phyloP scores from a whole-genome alignment of 192 early-diverging fungal genomes.

The Coemansia sp. region DNA sequence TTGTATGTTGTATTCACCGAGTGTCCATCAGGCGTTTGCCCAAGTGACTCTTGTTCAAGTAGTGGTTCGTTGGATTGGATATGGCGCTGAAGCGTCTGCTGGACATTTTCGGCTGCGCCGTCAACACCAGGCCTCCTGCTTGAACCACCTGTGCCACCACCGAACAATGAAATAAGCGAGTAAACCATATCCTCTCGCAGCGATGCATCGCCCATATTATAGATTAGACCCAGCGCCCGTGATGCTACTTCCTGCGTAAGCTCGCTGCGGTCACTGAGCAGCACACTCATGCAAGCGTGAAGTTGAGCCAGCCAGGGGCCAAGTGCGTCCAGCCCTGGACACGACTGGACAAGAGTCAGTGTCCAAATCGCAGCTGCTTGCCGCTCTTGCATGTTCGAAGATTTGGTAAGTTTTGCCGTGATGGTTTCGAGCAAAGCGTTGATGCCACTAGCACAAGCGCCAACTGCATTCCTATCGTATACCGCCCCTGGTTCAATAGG shows the following conservation, averaged over 20 bases:
- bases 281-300: constrained; percentile 72
- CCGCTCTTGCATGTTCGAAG: constrained; percentile 31
- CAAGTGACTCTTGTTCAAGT: constrained; percentile 34
- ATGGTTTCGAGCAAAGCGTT: constrained; percentile 17
- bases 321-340: constrained; percentile 20
- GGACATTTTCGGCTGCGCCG: constrained; percentile 4
- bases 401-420: constrained; percentile 21
- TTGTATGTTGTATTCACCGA: constrained; percentile 64
- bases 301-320: constrained; percentile 59
- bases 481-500: constrained; percentile 24
- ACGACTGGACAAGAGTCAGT: constrained; percentile 33
- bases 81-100: constrained; percentile 22
- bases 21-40: constrained; percentile 33
- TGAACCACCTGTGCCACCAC: constrained; percentile 8
- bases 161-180: constrained; percentile 40
- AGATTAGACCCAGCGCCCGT: constrained; percentile 34
- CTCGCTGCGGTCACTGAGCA: constrained; percentile 81
- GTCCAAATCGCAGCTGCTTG: constrained; percentile 46
- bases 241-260: constrained; percentile 42
- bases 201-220: constrained; percentile 33
- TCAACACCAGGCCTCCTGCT: constrained; percentile 5
- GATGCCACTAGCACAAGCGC: constrained; percentile 15
- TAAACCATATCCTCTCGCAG: constrained; percentile 40
- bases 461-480: constrained; percentile 11
- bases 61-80: constrained; percentile 37